These are phyloP conservation scores for Neurospora hispaniola DNA, from an alignment of 495 filamentous ascomycete genomes.

Conservation along the genomic window DNA sequence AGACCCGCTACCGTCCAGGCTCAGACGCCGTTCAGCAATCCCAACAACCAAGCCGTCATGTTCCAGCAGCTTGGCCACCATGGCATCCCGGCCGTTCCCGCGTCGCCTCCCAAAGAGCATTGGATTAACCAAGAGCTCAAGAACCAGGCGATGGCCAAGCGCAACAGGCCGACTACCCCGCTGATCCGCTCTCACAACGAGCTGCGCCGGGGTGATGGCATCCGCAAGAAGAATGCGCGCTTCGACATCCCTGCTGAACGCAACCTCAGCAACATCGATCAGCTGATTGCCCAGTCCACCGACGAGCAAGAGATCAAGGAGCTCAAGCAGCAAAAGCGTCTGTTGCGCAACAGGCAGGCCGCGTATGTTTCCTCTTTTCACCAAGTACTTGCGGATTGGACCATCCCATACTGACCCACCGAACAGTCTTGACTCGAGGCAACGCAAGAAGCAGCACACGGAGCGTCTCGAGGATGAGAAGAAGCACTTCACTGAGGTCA, in stretches of 20 bases:
- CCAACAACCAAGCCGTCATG: conserved; percentile 36
- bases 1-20: conserved; percentile 33
- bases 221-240: conserved; percentile 98
- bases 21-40: conserved; percentile 43
- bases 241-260: conserved; percentile 95
- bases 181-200: conserved; percentile 71
- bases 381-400: conserved; percentile 11
- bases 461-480: conserved; percentile 95
- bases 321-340: conserved; percentile 93
- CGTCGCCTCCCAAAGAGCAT: conserved; percentile 45
- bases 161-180: conserved; percentile 59
- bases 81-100: conserved; percentile 30
- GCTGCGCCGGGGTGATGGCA: conserved; percentile 74
- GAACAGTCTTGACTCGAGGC: conserved; percentile 79
- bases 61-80: conserved; percentile 38
- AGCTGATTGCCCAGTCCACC: conserved; percentile 73
- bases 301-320: conserved; percentile 96
- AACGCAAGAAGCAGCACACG: conserved; percentile 97
- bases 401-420: conserved; percentile 27
- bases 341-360: conserved; percentile 90
- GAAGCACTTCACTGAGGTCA: conserved; percentile 69
- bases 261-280: conserved; percentile 89
- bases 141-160: conserved; percentile 53
- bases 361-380: conserved; percentile 53
- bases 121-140: conserved; percentile 45